phyloP scores from a whole-genome alignment of 192 early-diverging fungal genomes.

The Funneliformis geosporum region DNA sequence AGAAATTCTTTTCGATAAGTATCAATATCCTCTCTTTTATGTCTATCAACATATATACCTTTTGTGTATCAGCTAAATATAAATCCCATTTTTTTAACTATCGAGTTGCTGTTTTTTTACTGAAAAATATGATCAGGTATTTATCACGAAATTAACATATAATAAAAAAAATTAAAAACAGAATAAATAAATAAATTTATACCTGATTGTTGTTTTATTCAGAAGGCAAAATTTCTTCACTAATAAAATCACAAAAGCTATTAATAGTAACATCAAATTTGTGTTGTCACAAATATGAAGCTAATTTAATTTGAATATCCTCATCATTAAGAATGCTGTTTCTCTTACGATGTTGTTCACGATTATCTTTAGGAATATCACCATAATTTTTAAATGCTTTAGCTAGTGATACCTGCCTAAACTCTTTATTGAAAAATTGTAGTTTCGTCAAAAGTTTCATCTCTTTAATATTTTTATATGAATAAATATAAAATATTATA shows the following conservation, averaged over 20 bases:
- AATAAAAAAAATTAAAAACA: background rate
- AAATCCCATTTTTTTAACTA: constrained; percentile 24
- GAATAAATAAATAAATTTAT: background rate
- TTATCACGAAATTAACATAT: no score
- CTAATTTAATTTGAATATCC: background rate
- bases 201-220: background rate
- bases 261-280: background rate
- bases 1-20: no score
- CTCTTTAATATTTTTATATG: no score
- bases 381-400: background rate
- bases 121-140: no score
- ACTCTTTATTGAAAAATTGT: no score
- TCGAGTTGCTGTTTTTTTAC: background rate
- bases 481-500: no score
- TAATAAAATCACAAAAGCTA: background rate
- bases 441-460: no score
- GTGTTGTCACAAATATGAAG: background rate
- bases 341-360: background rate
- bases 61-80: background rate
- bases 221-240: background rate
- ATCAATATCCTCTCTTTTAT: background rate
- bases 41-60: background rate
- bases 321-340: constrained; percentile 13
- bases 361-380: background rate
- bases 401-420: no score